A percentile compares a stretch with the other conserved stretches of the same genome.
These are phyloP conservation scores for Draba incana DNA, from an alignment of 345 rosid species.

Conservation along the genomic window DNA sequence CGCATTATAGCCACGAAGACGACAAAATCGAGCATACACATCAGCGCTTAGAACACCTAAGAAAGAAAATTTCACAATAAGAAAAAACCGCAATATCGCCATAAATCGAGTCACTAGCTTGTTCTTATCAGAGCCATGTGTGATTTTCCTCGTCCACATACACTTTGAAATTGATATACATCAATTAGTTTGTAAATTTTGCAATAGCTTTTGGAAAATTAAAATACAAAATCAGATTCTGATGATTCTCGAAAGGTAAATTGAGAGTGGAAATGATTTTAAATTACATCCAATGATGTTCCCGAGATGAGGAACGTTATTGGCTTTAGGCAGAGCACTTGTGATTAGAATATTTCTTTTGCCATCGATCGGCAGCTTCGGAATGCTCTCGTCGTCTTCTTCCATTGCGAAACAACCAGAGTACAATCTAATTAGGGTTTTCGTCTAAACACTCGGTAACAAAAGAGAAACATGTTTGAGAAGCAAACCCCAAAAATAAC, in stretches of 20 bases:
- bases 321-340: constrained; percentile 93
- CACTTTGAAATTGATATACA: not conserved
- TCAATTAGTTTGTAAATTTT: not conserved
- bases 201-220: too few species aligned
- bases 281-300: constrained; percentile 79
- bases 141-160: not conserved
- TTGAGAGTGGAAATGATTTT: not conserved
- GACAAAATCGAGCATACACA: constrained; percentile 87
- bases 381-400: constrained; percentile 9
- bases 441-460: not conserved
- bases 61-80: not conserved
- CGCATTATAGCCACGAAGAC: constrained; percentile 79
- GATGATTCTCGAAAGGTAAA: not conserved
- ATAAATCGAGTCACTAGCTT: not conserved
- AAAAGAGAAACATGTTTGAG: too few species aligned
- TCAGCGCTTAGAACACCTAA: constrained; percentile 90
- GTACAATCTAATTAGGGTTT: constrained; percentile 25
- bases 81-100: not conserved
- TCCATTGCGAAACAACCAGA: constrained; percentile 33
- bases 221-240: not conserved
- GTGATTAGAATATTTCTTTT: constrained; percentile 88
- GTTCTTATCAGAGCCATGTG: not conserved
- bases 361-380: constrained; percentile 79
- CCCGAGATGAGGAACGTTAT: constrained; percentile 96
- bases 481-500: too few species aligned